These are phyloP conservation scores for Capsella rubella DNA, from an alignment of 441 rosid species.

Conservation along the genomic window DNA sequence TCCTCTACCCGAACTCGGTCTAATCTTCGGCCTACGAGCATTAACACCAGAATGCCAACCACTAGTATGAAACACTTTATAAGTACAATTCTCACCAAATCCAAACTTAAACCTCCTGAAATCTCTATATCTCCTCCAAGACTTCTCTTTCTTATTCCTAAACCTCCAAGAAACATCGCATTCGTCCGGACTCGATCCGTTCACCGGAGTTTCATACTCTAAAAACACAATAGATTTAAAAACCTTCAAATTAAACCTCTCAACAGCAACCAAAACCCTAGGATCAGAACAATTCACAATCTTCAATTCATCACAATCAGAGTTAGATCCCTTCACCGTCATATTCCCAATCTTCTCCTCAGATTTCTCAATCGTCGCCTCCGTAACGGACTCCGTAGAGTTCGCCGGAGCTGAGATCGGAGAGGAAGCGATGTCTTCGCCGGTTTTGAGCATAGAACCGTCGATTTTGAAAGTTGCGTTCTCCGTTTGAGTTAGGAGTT, in stretches of 20 bases:
- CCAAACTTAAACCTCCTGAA: conserved; percentile 87
- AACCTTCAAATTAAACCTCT: conserved; percentile 75
- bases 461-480: conserved; percentile 87
- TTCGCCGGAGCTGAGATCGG: conserved; percentile 48
- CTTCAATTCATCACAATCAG: conserved; percentile 65
- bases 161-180: conserved; percentile 96
- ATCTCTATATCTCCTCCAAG: conserved; percentile 92
- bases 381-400: conserved; percentile 56
- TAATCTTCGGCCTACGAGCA: conserved; percentile 65
- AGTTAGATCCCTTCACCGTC: conserved; percentile 49
- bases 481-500: conserved; percentile 70
- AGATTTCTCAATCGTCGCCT: conserved; percentile 65
- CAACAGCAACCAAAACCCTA: conserved; percentile 64
- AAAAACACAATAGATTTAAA: conserved; percentile 79
- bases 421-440: conserved; percentile 68
- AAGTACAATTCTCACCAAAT: conserved; percentile 69
- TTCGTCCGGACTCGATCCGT: conserved; percentile 71
- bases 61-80: conserved; percentile 60
- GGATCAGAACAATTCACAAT: conserved; percentile 91
- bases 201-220: conserved; percentile 79
- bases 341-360: conserved; percentile 59
- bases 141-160: conserved; percentile 90
- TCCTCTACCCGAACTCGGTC: conserved; percentile 45
- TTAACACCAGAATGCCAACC: conserved; percentile 92
- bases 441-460: conserved; percentile 71